Base-by-base conservation (phyloP, 441 rosid species). In the Gossypium gossypioides region DNA sequence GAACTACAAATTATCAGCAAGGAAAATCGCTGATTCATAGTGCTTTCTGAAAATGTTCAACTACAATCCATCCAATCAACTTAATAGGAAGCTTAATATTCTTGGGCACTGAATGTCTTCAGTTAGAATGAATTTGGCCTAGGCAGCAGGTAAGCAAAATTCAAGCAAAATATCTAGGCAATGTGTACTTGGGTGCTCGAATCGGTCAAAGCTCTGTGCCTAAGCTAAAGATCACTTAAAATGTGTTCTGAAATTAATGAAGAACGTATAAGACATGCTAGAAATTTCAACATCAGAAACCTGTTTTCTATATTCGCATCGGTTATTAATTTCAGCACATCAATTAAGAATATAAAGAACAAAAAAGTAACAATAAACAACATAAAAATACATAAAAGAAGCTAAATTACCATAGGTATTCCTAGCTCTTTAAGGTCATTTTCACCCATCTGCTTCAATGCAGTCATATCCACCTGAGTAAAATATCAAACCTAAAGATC, bases 381-480 rank as follows among this genome's bases (percentile, higher is more conserved):
- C 42, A 34, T 15, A 68, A 12, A 16, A 2, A 34, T 6, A 44
- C 5, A 32, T 10, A 19, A 72, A 50, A 69, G 50, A 24, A 65
- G 52, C 60, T 24, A 46, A 42, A 66, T 73, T 85, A 94, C 97
- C 98, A 94, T 94, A 55, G 98, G 97, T 81, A 93, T 90, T 75
- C 90, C 92, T 67, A 94, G 83, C 78, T 94, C 98, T 81, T 90
- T 94, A 40, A 94, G 89, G 79, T 91, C 98, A 61, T 75, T 85
- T 76, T 94, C 98, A 21, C 92, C 86, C 98, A 94, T 94, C 81
- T 90, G 96, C 84, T 79, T 91, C 78, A 94, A 78, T 52, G 92
- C 91, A 13, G 86, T 57, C 96, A 94, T 91, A 82, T 94, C 96
- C 78, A 94, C 90, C 98, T 94, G 86, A 37, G 64, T 70, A 67